Percentiles rank a stretch among this genome's conserved stretches.
Conservation (phyloP, 2,329 filamentous ascomycete genomes). For the Colletotrichum sp. region DNA sequence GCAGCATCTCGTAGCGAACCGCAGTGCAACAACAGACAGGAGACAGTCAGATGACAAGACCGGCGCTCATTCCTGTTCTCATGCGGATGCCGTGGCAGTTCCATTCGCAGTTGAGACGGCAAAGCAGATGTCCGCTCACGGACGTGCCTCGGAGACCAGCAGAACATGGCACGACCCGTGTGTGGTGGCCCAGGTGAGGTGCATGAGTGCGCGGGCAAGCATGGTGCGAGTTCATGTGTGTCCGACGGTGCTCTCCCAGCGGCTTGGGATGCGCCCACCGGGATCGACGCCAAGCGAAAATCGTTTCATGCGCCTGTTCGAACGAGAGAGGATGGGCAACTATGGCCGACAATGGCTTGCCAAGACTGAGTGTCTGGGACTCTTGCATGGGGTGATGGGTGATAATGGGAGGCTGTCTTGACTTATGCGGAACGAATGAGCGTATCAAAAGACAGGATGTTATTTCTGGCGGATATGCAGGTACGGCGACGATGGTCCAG, state of each 20-base stretch:
- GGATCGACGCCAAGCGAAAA: neutral
- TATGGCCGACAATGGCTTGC: neutral
- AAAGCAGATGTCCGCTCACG: neutral
- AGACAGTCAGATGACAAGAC: slow-evolving; percentile 17
- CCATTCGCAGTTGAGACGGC: slow-evolving; percentile 2
- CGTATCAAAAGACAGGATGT: neutral
- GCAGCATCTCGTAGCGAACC: slow-evolving; percentile 8
- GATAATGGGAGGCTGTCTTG: neutral
- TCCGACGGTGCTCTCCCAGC: neutral
- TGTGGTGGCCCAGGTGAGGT: neutral
- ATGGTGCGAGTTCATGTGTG: neutral
- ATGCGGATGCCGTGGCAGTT: neutral
- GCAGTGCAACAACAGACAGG: neutral
- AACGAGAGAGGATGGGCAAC: neutral
- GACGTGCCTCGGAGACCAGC: neutral
- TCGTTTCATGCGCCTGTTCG: slow-evolving; percentile 5
- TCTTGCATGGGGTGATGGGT: neutral
- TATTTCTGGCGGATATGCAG: neutral
- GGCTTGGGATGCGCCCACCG: neutral
- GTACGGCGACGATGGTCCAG: neutral
- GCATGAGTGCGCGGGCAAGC: neutral
- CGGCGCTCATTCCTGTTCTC: neutral
- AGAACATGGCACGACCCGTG: neutral
- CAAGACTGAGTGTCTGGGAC: neutral
- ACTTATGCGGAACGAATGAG: neutral